Evolutionary conservation across 345 rosid genomes (phyloP).

Genomic region (Aquilaria yunnanensis): DNA sequence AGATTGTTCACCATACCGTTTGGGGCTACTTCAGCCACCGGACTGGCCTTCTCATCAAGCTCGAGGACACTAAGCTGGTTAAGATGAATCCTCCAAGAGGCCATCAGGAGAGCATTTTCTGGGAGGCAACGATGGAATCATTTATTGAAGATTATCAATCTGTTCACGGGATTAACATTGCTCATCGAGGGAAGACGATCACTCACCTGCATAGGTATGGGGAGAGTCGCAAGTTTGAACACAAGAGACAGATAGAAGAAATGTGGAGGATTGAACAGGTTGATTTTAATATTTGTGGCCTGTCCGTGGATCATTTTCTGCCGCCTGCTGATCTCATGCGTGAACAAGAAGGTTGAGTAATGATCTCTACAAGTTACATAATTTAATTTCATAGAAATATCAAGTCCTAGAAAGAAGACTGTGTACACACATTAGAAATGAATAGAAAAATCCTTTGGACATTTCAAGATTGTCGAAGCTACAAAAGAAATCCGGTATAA

Average conservation of each 20-base stretch:
- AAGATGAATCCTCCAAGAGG: conserved; percentile 47
- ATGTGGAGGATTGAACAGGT: conserved; percentile 90
- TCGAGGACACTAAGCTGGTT: conserved; percentile 71
- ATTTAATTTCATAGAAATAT: too few species aligned
- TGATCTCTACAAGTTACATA: background rate
- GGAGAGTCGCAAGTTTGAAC: conserved; percentile 33
- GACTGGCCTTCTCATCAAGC: conserved; percentile 62
- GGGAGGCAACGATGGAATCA: conserved; percentile 86
- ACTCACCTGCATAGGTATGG: conserved; percentile 66
- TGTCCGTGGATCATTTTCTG: conserved; percentile 66
- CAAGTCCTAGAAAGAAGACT: too few species aligned
- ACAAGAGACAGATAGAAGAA: conserved; percentile 79
- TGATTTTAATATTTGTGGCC: conserved; percentile 76
- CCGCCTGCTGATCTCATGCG: conserved; percentile 82
- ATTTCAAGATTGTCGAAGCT: too few species aligned
- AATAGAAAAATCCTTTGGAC: too few species aligned
- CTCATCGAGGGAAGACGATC: conserved; percentile 62
- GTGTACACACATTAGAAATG: too few species aligned
- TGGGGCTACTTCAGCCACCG: conserved; percentile 96
- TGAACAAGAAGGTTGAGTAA: conserved; percentile 31
- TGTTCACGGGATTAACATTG: conserved; percentile 63
- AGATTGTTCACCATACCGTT: conserved; percentile 70
- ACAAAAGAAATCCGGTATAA: too few species aligned
- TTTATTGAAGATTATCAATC: conserved; percentile 53
- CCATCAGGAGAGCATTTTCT: conserved; percentile 43